Base-by-base conservation (phyloP, 495 filamentous ascomycete genomes). In the Penicillium egyptiacum region DNA sequence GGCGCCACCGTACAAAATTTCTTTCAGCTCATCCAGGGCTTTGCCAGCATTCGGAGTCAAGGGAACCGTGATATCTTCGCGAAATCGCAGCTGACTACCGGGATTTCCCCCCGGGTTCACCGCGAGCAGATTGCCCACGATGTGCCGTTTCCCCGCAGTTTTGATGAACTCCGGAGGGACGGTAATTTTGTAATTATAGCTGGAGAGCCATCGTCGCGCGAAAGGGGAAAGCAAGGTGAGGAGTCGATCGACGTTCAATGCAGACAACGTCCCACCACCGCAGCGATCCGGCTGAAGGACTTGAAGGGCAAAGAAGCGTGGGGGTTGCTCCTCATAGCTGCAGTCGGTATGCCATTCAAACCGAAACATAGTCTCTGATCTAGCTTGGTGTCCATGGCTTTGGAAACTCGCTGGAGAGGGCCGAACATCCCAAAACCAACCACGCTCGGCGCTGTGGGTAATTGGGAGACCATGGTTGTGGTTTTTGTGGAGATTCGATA, bases 301-400 rank as follows among this genome's bases (percentile, higher is more conserved):
- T 33, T 79, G 73, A 4, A 79, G 67, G 1, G 63, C 73, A 61
- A 79, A 75, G 47, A 60, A 79, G 33, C 58, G 58, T 5, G 73
- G 73, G 4, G 73, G 73, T 5, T 20, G 7, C 0, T 48, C 30
- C 39, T 77, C 75, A 42, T 73, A 79, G 37, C 74, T 73, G 35
- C 73, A 72, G 48, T 77, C 75, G 22, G 73, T 74, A 54, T 79
- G 76, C 76, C 76, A 77, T n/a, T 64, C 58, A 45, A 79, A 75
- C 10, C 55, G 48, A 16, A 58, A 7, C 45, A 59, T 65, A 6
- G 73, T 76, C 50, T 76, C 70, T 3, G 74, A 77, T 31, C 73
- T 59, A 4, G 73, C 73, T 42, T 64, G 60, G 23, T 67, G 59
- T 0, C 22, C 12, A 9, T 55, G 43, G 22, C 46, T 63, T 44